phyloP scores from a whole-genome alignment of 495 filamentous ascomycete species.

The Talaromyces proteolyticus region DNA sequence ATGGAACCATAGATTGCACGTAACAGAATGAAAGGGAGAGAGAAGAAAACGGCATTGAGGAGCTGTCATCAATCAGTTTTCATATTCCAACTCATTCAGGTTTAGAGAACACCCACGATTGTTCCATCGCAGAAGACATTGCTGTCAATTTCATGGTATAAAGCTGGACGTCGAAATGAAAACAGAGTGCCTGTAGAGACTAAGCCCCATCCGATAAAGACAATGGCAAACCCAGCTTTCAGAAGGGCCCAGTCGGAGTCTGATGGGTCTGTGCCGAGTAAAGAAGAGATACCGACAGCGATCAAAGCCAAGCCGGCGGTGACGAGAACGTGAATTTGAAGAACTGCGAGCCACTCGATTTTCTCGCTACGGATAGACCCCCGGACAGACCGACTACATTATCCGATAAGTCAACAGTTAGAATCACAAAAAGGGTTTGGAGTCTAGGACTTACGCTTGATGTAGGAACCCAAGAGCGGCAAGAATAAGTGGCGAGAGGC shows the following conservation, averaged over 20 bases:
- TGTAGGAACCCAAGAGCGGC: conserved; percentile 27
- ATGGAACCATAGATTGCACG: conserved; percentile 18
- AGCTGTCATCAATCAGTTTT: no score
- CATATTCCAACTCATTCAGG: not conserved
- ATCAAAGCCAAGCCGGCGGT: conserved; percentile 21
- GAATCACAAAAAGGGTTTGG: no score
- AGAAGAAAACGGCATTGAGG: conserved; percentile 18
- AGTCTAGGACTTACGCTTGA: conserved; percentile 27
- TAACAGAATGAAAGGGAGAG: conserved; percentile 21
- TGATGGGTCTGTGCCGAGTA: conserved; percentile 11
- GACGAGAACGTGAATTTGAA: conserved; percentile 16
- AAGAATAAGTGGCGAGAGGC: conserved; percentile 37
- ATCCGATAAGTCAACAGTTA: no score
- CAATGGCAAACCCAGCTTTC: conserved; percentile 23
- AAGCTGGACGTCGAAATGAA: conserved; percentile 12
- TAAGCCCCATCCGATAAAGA: conserved; percentile 25
- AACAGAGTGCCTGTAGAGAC: conserved; percentile 14
- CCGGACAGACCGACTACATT: not conserved
- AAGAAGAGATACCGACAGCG: conserved; percentile 18
- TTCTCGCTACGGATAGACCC: conserved; percentile 13
- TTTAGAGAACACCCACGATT: conserved; percentile 8
- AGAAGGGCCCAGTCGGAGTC: conserved; percentile 18
- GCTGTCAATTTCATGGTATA: not conserved
- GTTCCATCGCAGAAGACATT: conserved; percentile 11
- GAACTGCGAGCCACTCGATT: conserved; percentile 10